phyloP scores from a whole-genome alignment of 2,329 filamentous ascomycete genomes.

The Cladosporium sp. region DNA sequence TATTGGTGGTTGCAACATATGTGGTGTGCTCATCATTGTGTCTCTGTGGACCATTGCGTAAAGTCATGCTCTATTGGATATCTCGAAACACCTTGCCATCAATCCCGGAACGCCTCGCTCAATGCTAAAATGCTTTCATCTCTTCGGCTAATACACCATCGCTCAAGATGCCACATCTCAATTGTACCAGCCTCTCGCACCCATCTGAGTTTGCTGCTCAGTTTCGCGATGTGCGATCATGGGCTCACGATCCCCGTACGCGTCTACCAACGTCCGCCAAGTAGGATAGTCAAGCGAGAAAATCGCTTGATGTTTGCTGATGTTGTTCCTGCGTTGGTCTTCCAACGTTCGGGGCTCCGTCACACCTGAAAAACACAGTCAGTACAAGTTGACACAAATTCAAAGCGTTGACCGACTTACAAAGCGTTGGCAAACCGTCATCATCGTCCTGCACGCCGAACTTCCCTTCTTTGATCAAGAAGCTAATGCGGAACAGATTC shows the following conservation, averaged over 20 bases:
- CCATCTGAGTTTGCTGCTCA: constrained; percentile 58
- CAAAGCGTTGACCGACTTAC: constrained; percentile 56
- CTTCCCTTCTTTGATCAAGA: constrained; percentile 84
- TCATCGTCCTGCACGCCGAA: constrained; percentile 74
- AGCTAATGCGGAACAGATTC: constrained; percentile 95
- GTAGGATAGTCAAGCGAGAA: constrained; percentile 82
- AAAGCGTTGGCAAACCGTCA: constrained; percentile 72
- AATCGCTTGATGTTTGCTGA: constrained; percentile 72
- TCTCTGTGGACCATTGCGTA: neutral
- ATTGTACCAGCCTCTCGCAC: constrained; percentile 67
- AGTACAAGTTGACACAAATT: neutral
- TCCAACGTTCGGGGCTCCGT: constrained; percentile 52
- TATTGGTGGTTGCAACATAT: neutral
- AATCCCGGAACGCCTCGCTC: constrained; percentile 13
- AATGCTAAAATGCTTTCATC: neutral
- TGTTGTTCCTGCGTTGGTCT: constrained; percentile 60
- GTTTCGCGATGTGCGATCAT: constrained; percentile 78
- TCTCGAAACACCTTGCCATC: constrained; percentile 11
- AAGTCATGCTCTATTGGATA: constrained; percentile 20
- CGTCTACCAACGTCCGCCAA: constrained; percentile 76
- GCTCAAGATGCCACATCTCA: constrained; percentile 35
- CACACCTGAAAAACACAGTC: constrained; percentile 41
- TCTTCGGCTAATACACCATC: neutral
- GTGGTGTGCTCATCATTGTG: neutral
- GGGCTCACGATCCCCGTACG: constrained; percentile 73